Evolutionary conservation across 2,329 filamentous ascomycete species (phyloP), one percentile per base, ranked within the genome.

Genomic region (Tolypocladium ovalisporum): DNA sequence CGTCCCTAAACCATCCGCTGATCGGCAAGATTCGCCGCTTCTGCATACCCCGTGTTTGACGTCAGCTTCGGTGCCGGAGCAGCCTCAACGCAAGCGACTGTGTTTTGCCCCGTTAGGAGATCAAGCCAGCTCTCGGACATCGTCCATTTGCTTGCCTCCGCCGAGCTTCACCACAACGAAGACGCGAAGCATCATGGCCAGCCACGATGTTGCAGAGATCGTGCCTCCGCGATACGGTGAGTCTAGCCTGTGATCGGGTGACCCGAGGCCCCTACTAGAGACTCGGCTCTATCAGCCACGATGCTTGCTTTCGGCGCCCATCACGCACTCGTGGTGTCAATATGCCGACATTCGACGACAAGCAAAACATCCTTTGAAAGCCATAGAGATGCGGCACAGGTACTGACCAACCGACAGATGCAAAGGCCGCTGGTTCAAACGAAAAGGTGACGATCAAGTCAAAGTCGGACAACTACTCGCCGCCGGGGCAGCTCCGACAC

Each of bases 391-490:
- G 37, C 19, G 19, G 37, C 37, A 40, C 37, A 40, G 7, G 3
- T 34, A 51, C 60, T 67, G 56, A 67, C 51, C 22, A 24, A 22
- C 10, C 2, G 15, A 15, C 42, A 64, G 62, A 44, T 17, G n/a
- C 54, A 10, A 44, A 57, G 4, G 37, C 49, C 19, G 55, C 42
- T 27, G 58, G 63, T 37, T 29, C 60, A 17, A 59, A 62, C 55
- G 62, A 66, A 56, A 67, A 66, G 54, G 62, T 64, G 52, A 61
- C 60, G 27, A 62, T 60, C 15, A 57, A 62, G 37, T 57, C 62
- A 5, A 63, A 66, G 44, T 58, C 61, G 27, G 59, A 61, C 36
- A 57, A 42, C 39, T 54, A 61, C 27, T 56, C 63, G 51, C 47
- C 54, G 54, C 44, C 22, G 27, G 8, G 24, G 40, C 59, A 56